Evolutionary conservation across 768 basidiomycete genomes (phyloP), one percentile per base, ranked within the genome.

Genomic region (Leccinum ochraceum): DNA sequence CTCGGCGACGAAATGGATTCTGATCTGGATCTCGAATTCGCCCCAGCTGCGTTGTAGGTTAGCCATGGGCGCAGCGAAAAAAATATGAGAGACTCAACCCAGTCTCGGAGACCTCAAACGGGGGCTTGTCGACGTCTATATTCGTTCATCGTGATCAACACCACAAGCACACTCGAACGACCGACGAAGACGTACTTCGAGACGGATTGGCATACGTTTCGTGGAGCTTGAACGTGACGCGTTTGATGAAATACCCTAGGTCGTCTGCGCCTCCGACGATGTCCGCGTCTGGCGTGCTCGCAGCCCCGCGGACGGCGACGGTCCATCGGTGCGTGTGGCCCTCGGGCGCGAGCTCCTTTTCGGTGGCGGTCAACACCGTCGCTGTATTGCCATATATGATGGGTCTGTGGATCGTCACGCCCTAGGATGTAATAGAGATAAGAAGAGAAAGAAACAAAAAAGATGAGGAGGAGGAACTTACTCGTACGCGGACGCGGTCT

Each of bases 281-380:
- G 52, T 92, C 88, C 52, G 87, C 83, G 64, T 87, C 85, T 0
- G 86, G 80, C 2, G 84, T 79, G 36, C 91, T 89, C 1, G 92
- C 84, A 0, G 95, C 95, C 48, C 92, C 92, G 26, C 97, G 86
- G 26, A 99, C 84, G 28, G 94, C 95, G 60, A 99, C 89, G 0
- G 95, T 98, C 97, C 97, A 99, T 62, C 86, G 85, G 73, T 98
- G 96, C 3, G 96, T 98, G 67, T 95, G 94, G 65, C 94, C 92
- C 7, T 83, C 81, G 28, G 81, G 76, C 16, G 78, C 69, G 16
- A 72, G 62, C 63, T 86, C 83, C 57, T 86, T 83, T 71, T 97
- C 95, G 66, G 86, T 84, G 16, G 83, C 77, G 0, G 85, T 88
- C 62, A 99, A 74, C 57, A 94, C 85, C 1, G 83, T 81, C 34